Conservation (phyloP, 805 yeast genomes). For the Candida ponderosae region DNA sequence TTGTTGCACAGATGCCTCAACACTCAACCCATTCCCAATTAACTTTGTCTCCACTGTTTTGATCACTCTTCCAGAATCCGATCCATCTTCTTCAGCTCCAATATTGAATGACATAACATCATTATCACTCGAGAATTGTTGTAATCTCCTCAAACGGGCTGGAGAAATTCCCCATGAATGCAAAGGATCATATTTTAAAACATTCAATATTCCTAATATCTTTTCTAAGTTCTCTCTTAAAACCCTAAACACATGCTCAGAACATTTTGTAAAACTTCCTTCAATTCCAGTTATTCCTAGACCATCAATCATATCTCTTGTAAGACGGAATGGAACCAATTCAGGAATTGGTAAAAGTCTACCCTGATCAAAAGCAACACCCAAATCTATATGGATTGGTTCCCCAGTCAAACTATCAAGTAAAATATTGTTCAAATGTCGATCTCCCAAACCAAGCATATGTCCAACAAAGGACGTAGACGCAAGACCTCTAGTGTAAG, state of each 20-base stretch:
- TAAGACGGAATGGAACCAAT: conserved; percentile 85
- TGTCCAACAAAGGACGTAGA: conserved; percentile 82
- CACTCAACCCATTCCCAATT: conserved; percentile 56
- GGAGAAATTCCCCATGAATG: conserved; percentile 90
- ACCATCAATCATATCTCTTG: conserved; percentile 88
- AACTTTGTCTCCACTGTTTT: conserved; percentile 66
- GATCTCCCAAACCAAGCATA: conserved; percentile 86
- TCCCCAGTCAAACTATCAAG: conserved; percentile 81
- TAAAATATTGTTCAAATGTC: conserved; percentile 87
- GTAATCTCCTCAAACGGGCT: conserved; percentile 46
- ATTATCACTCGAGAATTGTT: conserved; percentile 21
- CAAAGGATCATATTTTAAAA: conserved; percentile 85
- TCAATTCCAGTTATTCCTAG: conserved; percentile 81
- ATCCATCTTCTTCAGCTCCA: conserved; percentile 14
- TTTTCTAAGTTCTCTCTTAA: conserved; percentile 58
- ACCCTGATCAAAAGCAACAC: conserved; percentile 96
- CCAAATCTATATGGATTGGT: conserved; percentile 92
- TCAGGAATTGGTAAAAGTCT: conserved; percentile 80
- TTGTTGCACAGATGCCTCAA: conserved; percentile 79
- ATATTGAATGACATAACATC: conserved; percentile 7
- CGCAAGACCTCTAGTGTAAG: conserved; percentile 74
- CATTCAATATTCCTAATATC: conserved; percentile 76
- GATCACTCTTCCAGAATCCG: conserved; percentile 76
- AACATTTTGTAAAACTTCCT: conserved; percentile 66
- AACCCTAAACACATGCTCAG: conserved; percentile 67